phyloP scores from a whole-genome alignment of 352 stramenopile genomes.

The Discostella stelligera region DNA sequence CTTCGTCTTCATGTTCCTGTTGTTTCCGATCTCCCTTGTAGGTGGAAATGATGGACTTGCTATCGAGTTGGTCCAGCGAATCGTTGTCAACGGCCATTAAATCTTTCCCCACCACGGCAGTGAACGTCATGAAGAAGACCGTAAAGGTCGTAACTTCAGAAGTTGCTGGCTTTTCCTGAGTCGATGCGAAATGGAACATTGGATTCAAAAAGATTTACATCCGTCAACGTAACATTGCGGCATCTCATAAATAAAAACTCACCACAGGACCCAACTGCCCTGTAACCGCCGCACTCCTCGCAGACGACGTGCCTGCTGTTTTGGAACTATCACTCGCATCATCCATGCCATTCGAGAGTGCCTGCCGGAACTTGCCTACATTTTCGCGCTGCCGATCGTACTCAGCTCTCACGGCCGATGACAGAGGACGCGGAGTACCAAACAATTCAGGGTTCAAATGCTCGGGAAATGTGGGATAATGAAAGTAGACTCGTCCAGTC shows the following conservation, averaged over 20 bases:
- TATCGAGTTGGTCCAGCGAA: constrained; percentile 41
- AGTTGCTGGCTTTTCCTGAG: constrained; percentile 35
- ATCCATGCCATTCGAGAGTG: constrained; percentile 31
- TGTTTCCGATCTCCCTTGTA: constrained; percentile 40
- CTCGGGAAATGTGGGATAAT: constrained; percentile 67
- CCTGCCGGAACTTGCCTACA: constrained; percentile 62
- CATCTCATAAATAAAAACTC: constrained; percentile 26
- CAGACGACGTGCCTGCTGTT: constrained; percentile 9
- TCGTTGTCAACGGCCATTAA: constrained; percentile 63
- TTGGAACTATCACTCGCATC: constrained; percentile 7
- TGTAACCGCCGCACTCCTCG: constrained; percentile 20
- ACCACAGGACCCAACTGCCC: constrained; percentile 28
- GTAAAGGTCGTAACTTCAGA: constrained; percentile 73
- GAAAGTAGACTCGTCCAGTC: constrained; percentile 19
- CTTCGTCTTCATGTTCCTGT: constrained; percentile 23
- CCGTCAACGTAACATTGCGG: constrained; percentile 29
- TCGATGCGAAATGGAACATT: constrained; percentile 1
- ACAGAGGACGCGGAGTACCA: constrained; percentile 60
- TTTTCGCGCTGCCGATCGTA: constrained; percentile 75
- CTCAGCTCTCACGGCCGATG: constrained; percentile 69
- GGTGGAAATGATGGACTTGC: constrained; percentile 65
- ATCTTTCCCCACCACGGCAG: constrained; percentile 68
- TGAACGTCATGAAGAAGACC: constrained; percentile 78
- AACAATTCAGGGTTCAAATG: constrained; percentile 63
- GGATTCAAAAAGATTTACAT: constrained; percentile 20